Evolutionary conservation across 108 stramenopile genomes (phyloP).

Genomic region (Ochromonas danica): DNA sequence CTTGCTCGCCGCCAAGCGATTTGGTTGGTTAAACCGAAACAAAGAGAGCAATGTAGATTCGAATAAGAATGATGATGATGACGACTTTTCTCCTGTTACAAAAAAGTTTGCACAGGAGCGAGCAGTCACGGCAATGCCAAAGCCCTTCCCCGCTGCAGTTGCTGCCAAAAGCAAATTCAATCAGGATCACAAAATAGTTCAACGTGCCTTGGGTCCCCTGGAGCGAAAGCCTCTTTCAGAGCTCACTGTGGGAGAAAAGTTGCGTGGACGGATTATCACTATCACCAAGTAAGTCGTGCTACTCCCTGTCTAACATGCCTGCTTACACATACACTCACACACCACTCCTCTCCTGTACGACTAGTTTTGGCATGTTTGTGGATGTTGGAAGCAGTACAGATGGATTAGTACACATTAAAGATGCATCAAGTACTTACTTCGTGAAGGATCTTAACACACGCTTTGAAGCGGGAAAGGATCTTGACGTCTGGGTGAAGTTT

Average conservation of each 20-base stretch:
- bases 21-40: too few relatives aligned
- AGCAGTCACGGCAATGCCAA: too few relatives aligned
- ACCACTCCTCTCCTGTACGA: not conserved
- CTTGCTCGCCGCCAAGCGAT: too few relatives aligned
- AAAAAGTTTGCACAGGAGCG: too few relatives aligned
- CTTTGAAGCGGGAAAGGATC: not conserved
- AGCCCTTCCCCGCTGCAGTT: too few relatives aligned
- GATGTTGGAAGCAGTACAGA: not conserved
- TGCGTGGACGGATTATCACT: not conserved
- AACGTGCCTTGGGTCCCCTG: too few relatives aligned
- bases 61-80: too few relatives aligned
- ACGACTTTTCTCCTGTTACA: too few relatives aligned
- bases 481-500: constrained; percentile 19
- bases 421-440: not conserved
- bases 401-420: constrained; percentile 25
- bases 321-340: not conserved
- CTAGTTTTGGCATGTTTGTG: constrained; percentile 10
- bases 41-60: too few relatives aligned
- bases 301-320: not conserved
- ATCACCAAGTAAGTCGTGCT: not conserved
- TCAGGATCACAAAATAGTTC: too few relatives aligned
- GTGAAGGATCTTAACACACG: not conserved
- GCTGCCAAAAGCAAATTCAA: too few relatives aligned
- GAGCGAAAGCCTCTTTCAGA: not conserved
- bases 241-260: not conserved